Evolutionary conservation across 2,329 filamentous ascomycete species (phyloP), one percentile per base, ranked within the genome.

Genomic region (Daldinia sp.): DNA sequence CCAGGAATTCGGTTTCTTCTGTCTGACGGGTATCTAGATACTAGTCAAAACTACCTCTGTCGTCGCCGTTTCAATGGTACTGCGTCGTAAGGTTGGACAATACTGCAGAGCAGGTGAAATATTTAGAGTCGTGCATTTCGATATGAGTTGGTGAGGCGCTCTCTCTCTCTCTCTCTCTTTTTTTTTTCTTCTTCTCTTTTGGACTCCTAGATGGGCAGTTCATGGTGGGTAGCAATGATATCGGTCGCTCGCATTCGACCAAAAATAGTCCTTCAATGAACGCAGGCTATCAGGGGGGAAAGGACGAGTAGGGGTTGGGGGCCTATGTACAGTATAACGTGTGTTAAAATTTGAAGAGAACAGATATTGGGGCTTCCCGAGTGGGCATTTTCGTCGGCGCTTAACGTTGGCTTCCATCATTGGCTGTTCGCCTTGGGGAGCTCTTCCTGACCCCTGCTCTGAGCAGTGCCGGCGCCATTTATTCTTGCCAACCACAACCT

Each of bases 371-470:
- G 56, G 32, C 47, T 49, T 54, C 54, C 57, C 59, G 57, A 58
- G 55, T 55, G 58, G 58, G 62, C 52, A 50, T 50, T 63, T 61
- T 56, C 27, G 49, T 57, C 58, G 61, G 65, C 65, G 65, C 65
- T 67, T 67, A 67, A 48, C 37, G 29, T 13, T 56, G 32, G 29
- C 48, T 25, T 34, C 47, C 37, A 27, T 67, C 19, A 65, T 57
- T 67, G 65, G 59, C 30, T 39, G 25, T 30, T 57, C 37, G 49
- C 49, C 51, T 37, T 48, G 34, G 51, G 52, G 56, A 54, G 50
- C 51, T 51, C 47, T 48, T n/a, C 48, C 50, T 25, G 64, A 66
- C 57, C 54, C 51, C 54, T 68, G 65, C 57, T 57, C 21, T 48
- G 49, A 57, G 48, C 59, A 61, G 37, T 58, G 55, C 62, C 62